Evolutionary conservation across 2,329 filamentous ascomycete genomes (phyloP).

Genomic region (Talaromyces marneffei): DNA sequence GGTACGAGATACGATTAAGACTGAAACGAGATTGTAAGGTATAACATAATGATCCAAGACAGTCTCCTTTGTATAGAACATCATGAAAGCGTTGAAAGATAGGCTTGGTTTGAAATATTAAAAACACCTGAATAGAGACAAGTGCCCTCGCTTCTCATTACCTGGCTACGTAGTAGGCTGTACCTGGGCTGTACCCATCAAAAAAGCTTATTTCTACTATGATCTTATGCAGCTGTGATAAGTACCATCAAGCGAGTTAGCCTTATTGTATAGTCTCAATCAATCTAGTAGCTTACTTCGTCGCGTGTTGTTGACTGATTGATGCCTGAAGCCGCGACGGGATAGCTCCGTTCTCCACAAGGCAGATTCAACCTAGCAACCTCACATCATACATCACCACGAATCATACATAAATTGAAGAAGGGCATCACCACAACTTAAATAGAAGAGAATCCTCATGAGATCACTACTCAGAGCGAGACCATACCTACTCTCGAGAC

Average conservation of each 20-base stretch:
- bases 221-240: not conserved
- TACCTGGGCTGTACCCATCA: not conserved
- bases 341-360: slow-evolving; percentile 2
- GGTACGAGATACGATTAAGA: not conserved
- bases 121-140: not conserved
- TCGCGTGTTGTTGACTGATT: not conserved
- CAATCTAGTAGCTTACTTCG: not conserved
- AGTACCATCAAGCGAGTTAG: not conserved
- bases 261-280: not conserved
- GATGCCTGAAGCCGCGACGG: not conserved
- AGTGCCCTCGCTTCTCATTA: not conserved
- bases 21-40: not conserved
- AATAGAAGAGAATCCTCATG: not conserved
- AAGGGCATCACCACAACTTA: not conserved
- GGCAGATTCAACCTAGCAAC: slow-evolving; percentile 3
- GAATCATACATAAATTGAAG: not conserved
- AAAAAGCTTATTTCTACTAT: not conserved
- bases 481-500: not conserved
- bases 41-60: no score
- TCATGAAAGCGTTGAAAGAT: no score
- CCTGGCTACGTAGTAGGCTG: not conserved
- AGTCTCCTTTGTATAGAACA: no score
- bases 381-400: not conserved
- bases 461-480: not conserved
- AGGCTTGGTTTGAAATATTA: not conserved